A percentile compares a stretch with the other conserved stretches of the same genome.
phyloP scores from a whole-genome alignment of 805 yeast species.

The Lipomyces anomalus region DNA sequence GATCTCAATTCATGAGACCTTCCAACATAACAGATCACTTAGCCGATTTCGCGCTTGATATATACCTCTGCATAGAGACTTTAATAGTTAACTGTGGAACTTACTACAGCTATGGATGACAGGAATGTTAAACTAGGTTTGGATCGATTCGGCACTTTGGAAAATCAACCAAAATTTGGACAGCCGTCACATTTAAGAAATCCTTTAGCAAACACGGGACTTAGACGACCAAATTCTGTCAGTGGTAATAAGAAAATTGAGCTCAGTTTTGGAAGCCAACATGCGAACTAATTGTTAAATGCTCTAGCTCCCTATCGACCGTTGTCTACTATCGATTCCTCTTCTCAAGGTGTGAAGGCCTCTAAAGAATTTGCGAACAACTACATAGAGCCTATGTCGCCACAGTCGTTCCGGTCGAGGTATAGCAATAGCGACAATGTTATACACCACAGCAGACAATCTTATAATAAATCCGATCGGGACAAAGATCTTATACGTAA shows the following conservation, averaged over 20 bases:
- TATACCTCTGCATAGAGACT: no score
- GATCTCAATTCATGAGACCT: no score
- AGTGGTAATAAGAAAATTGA: no score
- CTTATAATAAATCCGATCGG: not conserved
- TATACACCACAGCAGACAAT: not conserved
- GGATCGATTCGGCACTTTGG: no score
- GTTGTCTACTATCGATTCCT: slow-evolving; percentile 2
- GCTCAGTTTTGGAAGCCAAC: slow-evolving; percentile 1
- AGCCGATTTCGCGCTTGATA: no score
- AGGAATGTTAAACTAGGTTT: no score
- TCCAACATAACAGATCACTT: no score
- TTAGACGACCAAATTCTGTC: slow-evolving; percentile 5
- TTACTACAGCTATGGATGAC: no score
- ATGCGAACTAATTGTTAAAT: not conserved
- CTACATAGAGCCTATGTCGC: slow-evolving; percentile 18
- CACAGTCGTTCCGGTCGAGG: slow-evolving; percentile 5
- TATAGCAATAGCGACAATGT: not conserved
- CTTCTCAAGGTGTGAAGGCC: not conserved
- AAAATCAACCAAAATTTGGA: slow-evolving; percentile 9
- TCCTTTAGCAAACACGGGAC: slow-evolving; percentile 11
- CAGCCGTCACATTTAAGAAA: slow-evolving; percentile 14
- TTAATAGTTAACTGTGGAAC: no score
- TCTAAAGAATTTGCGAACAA: not conserved
- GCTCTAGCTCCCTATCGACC: slow-evolving; percentile 6
- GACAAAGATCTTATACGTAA: not conserved